Evolutionary conservation across 2,329 filamentous ascomycete genomes (phyloP).

Genomic region (Lizonia empirigonia): DNA sequence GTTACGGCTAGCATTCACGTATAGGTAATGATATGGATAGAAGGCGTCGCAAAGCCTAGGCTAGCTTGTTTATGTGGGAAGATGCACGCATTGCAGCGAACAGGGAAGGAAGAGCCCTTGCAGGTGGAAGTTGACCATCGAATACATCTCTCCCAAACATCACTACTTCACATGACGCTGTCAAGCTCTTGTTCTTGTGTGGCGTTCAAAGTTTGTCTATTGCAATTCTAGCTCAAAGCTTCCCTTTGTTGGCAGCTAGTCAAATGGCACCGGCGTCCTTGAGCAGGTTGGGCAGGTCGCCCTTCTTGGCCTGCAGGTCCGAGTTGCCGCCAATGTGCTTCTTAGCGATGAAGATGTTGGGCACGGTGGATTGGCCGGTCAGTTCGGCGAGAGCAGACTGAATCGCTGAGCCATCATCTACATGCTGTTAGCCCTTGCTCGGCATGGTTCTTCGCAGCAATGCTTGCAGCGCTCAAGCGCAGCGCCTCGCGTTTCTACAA

Average conservation of each 20-base stretch:
- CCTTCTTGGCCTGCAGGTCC: slow-evolving; percentile 72
- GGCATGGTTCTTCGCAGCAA: background rate
- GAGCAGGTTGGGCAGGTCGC: slow-evolving; percentile 68
- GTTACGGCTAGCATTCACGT: slow-evolving; percentile 39
- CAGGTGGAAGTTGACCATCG: slow-evolving; percentile 30
- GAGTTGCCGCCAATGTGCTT: slow-evolving; percentile 98
- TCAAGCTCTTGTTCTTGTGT: background rate
- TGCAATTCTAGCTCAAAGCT: slow-evolving; percentile 1
- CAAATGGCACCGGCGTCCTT: slow-evolving; percentile 68
- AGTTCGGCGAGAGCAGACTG: slow-evolving; percentile 83
- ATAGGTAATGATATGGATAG: slow-evolving; percentile 35
- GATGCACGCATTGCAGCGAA: slow-evolving; percentile 30
- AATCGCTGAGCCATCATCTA: slow-evolving; percentile 81
- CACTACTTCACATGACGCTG: background rate
- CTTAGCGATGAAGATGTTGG: slow-evolving; percentile 91
- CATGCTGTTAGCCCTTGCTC: background rate
- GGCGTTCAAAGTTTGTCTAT: background rate
- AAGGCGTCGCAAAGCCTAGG: slow-evolving; percentile 23
- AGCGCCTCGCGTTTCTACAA: no score
- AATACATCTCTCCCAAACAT: slow-evolving; percentile 24
- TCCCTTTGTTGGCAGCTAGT: slow-evolving; percentile 24
- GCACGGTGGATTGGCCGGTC: slow-evolving; percentile 84
- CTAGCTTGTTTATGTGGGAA: slow-evolving; percentile 21
- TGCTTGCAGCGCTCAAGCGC: no score
- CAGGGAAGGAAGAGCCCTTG: slow-evolving; percentile 15